phyloP scores from a whole-genome alignment of 768 basidiomycete species.

The Termitomyces heimii region DNA sequence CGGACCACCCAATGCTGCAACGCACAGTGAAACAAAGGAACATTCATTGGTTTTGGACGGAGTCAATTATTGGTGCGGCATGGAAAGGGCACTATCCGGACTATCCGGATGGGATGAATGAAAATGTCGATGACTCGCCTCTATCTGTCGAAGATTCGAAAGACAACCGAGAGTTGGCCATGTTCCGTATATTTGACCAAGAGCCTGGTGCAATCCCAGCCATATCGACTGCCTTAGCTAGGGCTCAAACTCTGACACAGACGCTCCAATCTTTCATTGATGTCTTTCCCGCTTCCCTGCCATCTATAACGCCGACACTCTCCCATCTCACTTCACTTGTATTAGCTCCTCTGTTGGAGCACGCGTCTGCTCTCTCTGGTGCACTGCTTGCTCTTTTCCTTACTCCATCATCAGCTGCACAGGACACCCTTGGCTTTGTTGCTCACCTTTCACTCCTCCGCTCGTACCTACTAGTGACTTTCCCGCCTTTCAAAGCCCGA shows the following conservation, averaged over 20 bases:
- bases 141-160: neutral
- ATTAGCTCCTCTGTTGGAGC: slow-evolving; percentile 53
- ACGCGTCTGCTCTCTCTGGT: slow-evolving; percentile 58
- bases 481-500: slow-evolving; percentile 66
- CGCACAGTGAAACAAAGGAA: slow-evolving; percentile 15
- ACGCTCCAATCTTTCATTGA: slow-evolving; percentile 44
- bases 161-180: slow-evolving; percentile 31
- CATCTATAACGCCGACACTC: slow-evolving; percentile 60
- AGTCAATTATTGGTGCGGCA: slow-evolving; percentile 41
- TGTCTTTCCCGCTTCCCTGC: slow-evolving; percentile 53
- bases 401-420: slow-evolving; percentile 28
- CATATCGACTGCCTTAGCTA: slow-evolving; percentile 11
- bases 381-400: slow-evolving; percentile 67
- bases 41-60: slow-evolving; percentile 63
- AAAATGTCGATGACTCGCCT: neutral
- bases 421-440: slow-evolving; percentile 58
- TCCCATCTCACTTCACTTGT: slow-evolving; percentile 56
- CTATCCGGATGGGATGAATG: neutral
- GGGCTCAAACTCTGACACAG: slow-evolving; percentile 1
- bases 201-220: slow-evolving; percentile 47
- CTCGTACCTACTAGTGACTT: slow-evolving; percentile 70
- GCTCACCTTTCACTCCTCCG: slow-evolving; percentile 64
- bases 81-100: slow-evolving; percentile 28
- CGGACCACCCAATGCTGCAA: slow-evolving; percentile 55
- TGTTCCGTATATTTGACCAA: slow-evolving; percentile 56